Percentiles rank a stretch among this genome's conserved stretches.
Evolutionary conservation across 306 rosid species (phyloP).

Genomic region (Prunus mongolica): DNA sequence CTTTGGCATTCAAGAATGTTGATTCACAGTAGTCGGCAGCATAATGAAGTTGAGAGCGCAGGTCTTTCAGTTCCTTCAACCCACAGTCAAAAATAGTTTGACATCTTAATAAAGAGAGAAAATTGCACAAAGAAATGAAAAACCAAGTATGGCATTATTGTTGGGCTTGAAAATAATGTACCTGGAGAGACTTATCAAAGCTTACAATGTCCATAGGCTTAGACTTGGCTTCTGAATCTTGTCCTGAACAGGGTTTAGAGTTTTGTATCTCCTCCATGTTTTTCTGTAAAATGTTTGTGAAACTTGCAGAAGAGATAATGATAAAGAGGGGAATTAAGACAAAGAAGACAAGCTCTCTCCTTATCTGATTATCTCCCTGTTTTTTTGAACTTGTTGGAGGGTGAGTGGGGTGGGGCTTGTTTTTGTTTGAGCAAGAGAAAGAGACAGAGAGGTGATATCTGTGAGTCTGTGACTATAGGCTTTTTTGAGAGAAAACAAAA

Average conservation of each 20-base stretch:
- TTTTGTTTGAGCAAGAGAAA: constrained; percentile 13
- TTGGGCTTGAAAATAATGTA: constrained; percentile 15
- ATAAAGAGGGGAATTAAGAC: not conserved
- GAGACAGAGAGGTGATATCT: not conserved
- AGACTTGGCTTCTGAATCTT: constrained; percentile 37
- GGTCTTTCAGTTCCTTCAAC: constrained; percentile 62
- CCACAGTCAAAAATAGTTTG: not conserved
- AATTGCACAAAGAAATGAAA: not conserved
- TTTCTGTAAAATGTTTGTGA: not conserved
- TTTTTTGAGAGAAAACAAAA: too few species aligned
- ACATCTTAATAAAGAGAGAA: not conserved
- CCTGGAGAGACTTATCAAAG: constrained; percentile 72
- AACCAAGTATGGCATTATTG: not conserved
- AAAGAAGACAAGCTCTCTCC: too few species aligned
- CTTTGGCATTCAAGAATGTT: constrained; percentile 57
- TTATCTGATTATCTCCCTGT: not conserved
- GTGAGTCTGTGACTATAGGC: constrained; percentile 4
- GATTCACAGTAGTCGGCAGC: constrained; percentile 91
- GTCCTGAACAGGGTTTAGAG: constrained; percentile 31
- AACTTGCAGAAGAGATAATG: not conserved
- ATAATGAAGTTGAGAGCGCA: constrained; percentile 76
- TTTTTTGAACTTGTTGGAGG: constrained; percentile 14
- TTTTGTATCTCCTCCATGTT: constrained; percentile 35
- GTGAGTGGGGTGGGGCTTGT: constrained; percentile 4
- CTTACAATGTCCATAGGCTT: constrained; percentile 24